phyloP scores from a whole-genome alignment of 306 rosid genomes.

The Dicorynia guianensis region DNA sequence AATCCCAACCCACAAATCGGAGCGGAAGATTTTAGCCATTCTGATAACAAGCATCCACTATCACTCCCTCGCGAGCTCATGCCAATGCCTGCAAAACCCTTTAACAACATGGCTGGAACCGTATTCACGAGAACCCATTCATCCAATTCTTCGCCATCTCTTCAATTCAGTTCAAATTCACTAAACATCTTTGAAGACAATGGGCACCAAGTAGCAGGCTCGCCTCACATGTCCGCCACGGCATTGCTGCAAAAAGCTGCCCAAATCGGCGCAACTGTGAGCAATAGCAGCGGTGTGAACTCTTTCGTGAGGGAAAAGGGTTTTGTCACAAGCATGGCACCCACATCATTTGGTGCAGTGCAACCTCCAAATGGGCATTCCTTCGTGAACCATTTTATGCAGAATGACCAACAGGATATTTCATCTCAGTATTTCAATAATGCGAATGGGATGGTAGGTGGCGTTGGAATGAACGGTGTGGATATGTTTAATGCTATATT shows the following conservation, averaged over 20 bases:
- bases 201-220: conserved; percentile 32
- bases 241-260: conserved; percentile 82
- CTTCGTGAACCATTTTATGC: conserved; percentile 39
- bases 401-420: conserved; percentile 39
- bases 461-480: conserved; percentile 40
- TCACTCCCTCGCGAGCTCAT: conserved; percentile 37
- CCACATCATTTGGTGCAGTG: conserved; percentile 44
- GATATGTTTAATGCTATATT: conserved; percentile 56
- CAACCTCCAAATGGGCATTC: conserved; percentile 31
- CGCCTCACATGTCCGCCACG: conserved; percentile 68
- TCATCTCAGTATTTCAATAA: conserved; percentile 35
- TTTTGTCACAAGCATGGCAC: conserved; percentile 56
- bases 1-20: conserved; percentile 25
- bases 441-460: conserved; percentile 15
- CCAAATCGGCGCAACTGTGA: conserved; percentile 68
- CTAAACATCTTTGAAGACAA: conserved; percentile 42
- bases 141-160: conserved; percentile 43
- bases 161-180: conserved; percentile 37
- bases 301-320: conserved; percentile 10
- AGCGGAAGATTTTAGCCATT: conserved; percentile 35
- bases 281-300: not conserved
- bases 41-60: conserved; percentile 38
- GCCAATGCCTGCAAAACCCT: conserved; percentile 41
- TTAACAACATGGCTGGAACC: conserved; percentile 33
- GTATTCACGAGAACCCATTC: conserved; percentile 37